A percentile compares a stretch with the other conserved stretches of the same genome.
phyloP scores from a whole-genome alignment of 352 stramenopile species.

The Albugo candida region DNA sequence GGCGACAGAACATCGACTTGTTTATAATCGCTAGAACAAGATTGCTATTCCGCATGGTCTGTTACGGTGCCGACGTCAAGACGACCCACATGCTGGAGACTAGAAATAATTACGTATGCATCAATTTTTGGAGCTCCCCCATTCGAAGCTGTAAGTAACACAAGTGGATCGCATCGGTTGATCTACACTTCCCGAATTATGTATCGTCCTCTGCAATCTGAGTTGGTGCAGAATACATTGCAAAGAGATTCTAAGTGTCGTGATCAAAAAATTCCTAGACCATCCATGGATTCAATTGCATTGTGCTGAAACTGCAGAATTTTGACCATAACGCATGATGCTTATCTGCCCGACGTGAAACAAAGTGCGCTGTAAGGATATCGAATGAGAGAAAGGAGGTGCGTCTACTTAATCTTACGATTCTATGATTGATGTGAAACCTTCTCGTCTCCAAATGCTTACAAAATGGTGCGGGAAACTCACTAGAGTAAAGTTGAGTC shows the following conservation, averaged over 20 bases:
- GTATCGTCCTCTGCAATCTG: constrained; percentile 83
- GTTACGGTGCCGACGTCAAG: constrained; percentile 94
- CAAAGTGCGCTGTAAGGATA: too few relatives aligned
- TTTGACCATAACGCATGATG: too few relatives aligned
- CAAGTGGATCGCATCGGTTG: constrained; percentile 87
- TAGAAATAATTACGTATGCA: constrained; percentile 98
- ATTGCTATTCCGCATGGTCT: constrained; percentile 99
- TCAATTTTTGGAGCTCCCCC: constrained; percentile 94
- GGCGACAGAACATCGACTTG: constrained; percentile 98
- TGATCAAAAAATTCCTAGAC: constrained; percentile 81
- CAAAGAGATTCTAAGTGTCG: constrained; percentile 89
- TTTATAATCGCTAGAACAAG: constrained; percentile 91
- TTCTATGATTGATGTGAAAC: too few relatives aligned
- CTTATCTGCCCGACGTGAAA: too few relatives aligned
- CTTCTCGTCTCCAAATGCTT: too few relatives aligned
- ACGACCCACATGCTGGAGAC: constrained; percentile 94
- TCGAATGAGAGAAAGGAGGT: too few relatives aligned
- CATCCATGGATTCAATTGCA: constrained; percentile 84
- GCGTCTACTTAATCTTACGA: too few relatives aligned
- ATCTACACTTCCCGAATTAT: constrained; percentile 89
- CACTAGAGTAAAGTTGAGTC: too few relatives aligned
- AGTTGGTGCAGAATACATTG: constrained; percentile 88
- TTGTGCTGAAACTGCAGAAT: too few relatives aligned
- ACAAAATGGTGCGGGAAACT: too few relatives aligned
- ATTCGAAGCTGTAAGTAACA: constrained; percentile 94